Evolutionary conservation across 1,284 basidiomycete genomes (phyloP).

Genomic region (Hemileia vastatrix): DNA sequence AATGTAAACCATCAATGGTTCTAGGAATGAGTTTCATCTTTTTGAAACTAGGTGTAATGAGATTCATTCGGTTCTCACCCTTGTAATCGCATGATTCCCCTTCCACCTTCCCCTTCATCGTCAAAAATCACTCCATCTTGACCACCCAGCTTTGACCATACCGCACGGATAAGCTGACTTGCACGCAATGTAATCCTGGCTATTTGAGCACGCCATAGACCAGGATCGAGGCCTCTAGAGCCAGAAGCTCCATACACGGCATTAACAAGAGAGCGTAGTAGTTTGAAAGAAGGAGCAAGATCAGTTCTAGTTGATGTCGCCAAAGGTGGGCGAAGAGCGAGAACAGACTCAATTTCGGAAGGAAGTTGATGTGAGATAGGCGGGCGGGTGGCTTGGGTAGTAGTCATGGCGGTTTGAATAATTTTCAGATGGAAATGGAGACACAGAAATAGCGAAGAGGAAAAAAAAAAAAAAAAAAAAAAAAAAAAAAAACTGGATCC

Average conservation of each 20-base stretch:
- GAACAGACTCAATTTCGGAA: constrained; percentile 1
- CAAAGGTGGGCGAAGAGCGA: constrained; percentile 18
- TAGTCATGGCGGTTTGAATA: too few species aligned
- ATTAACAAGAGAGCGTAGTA: constrained; percentile 14
- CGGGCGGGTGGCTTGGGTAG: too few species aligned
- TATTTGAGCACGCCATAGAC: constrained; percentile 20
- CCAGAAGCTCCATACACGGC: constrained; percentile 2
- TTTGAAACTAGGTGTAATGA: background rate
- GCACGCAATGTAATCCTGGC: constrained; percentile 7
- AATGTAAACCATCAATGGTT: too few species aligned
- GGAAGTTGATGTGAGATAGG: too few species aligned
- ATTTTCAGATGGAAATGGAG: too few species aligned
- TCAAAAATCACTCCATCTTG: constrained; percentile 14
- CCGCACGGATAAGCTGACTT: constrained; percentile 10
- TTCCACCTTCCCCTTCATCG: constrained; percentile 13
- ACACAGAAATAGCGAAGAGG: too few species aligned
- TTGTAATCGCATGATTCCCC: constrained; percentile 21
- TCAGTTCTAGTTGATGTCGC: constrained; percentile 21
- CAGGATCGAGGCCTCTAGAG: constrained; percentile 11
- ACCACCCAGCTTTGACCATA: constrained; percentile 18
- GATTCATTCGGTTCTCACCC: too few species aligned
- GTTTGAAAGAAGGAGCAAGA: constrained; percentile 22
- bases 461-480: too few species aligned
- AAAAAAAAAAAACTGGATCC: too few species aligned
- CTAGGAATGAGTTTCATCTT: background rate